phyloP scores from a whole-genome alignment of 2,329 filamentous ascomycete species.

The Pseudocercospora musae region DNA sequence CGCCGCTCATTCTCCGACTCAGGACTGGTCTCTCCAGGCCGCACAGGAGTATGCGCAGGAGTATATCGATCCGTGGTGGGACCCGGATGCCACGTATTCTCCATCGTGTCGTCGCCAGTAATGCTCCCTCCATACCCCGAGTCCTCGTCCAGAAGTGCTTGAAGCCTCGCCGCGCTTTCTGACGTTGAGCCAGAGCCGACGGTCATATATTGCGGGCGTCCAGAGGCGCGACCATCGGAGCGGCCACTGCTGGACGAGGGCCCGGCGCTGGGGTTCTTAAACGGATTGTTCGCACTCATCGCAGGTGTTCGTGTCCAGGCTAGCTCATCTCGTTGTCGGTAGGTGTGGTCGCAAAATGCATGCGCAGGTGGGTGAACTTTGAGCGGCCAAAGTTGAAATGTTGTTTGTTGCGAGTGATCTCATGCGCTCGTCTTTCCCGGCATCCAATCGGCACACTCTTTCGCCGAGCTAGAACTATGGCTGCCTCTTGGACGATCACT shows the following conservation, averaged over 20 bases:
- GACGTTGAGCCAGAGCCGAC: constrained; percentile 80
- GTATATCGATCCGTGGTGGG: constrained; percentile 58
- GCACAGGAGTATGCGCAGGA: constrained; percentile 53
- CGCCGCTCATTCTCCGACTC: constrained; percentile 62
- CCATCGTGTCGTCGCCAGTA: constrained; percentile 57
- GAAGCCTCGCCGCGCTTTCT: constrained; percentile 74
- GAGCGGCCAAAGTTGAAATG: neutral
- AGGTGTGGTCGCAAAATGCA: neutral
- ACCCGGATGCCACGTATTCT: constrained; percentile 53
- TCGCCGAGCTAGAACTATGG: neutral
- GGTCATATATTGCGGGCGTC: constrained; percentile 72
- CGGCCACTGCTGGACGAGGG: constrained; percentile 27
- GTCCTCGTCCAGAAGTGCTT: constrained; percentile 78
- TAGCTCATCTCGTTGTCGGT: neutral
- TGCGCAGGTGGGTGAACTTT: neutral
- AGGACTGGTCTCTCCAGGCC: constrained; percentile 47
- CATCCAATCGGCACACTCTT: neutral
- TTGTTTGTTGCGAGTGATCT: neutral
- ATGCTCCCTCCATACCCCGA: constrained; percentile 89
- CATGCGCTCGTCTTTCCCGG: neutral
- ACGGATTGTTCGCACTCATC: constrained; percentile 36
- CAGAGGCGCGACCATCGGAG: constrained; percentile 26
- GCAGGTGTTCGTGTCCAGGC: neutral
- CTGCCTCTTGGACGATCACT: neutral
- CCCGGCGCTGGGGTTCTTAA: constrained; percentile 27